phyloP scores from a whole-genome alignment of 2,329 filamentous ascomycete species.

The Fusarium stilboides region DNA sequence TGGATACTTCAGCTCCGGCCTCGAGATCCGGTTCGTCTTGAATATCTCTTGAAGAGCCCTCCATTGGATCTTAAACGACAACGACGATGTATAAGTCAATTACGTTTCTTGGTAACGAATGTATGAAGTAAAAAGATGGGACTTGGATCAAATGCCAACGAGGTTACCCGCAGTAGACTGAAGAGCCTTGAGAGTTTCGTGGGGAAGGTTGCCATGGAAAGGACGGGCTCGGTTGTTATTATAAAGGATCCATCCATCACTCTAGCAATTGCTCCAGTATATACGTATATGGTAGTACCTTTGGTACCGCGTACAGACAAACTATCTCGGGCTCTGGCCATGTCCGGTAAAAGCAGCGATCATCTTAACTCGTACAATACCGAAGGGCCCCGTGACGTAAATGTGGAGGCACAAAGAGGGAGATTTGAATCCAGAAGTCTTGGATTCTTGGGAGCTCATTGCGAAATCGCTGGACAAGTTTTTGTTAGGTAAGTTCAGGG shows the following conservation, averaged over 20 bases:
- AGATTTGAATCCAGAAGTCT: conserved; percentile 27
- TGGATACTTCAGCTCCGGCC: conserved; percentile 25
- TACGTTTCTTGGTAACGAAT: conserved; percentile 28
- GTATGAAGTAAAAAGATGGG: conserved; percentile 24
- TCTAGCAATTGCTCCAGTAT: conserved; percentile 10
- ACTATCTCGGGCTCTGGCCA: conserved; percentile 31
- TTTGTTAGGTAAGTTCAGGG: conserved; percentile 41
- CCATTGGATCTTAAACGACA: conserved; percentile 35
- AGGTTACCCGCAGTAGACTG: conserved; percentile 20
- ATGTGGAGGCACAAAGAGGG: conserved; percentile 41
- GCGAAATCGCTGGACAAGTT: conserved; percentile 41
- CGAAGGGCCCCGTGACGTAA: conserved; percentile 38
- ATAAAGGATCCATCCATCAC: conserved; percentile 32
- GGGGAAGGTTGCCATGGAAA: conserved; percentile 27
- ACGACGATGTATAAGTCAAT: conserved; percentile 2
- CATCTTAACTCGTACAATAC: conserved; percentile 37
- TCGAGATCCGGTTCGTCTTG: conserved; percentile 46
- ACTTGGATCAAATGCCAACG: conserved; percentile 31
- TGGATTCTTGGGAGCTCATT: conserved; percentile 29
- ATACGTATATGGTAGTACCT: conserved; percentile 4
- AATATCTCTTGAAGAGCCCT: conserved; percentile 39
- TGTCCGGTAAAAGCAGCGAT: conserved; percentile 42
- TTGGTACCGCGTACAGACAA: neutral
- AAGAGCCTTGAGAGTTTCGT: conserved; percentile 27
- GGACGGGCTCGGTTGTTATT: conserved; percentile 35